phyloP scores from a whole-genome alignment of 2,329 filamentous ascomycete species.

The Talaromyces sp. region DNA sequence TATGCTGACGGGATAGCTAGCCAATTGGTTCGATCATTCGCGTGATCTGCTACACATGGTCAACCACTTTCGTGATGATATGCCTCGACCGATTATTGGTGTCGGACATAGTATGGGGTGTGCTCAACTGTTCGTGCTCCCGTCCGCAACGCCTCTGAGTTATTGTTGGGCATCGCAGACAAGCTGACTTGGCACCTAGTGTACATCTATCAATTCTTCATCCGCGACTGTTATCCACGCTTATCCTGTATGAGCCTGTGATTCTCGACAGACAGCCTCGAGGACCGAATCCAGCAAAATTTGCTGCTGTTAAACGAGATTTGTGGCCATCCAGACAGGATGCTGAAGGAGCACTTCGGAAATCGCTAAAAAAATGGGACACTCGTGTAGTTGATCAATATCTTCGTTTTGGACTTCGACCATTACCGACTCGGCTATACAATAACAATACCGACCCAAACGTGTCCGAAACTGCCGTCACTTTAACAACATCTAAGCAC shows the following conservation, averaged over 20 bases:
- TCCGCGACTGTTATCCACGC: background rate
- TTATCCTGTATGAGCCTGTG: conserved; percentile 1
- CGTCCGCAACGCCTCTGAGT: no score
- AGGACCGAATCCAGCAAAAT: background rate
- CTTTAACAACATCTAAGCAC: conserved; percentile 16
- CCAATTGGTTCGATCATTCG: conserved; percentile 71
- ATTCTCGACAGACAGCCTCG: background rate
- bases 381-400: conserved; percentile 14
- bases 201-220: conserved; percentile 4
- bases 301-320: background rate
- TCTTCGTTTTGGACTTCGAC: conserved; percentile 11
- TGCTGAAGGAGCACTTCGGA: conserved; percentile 8
- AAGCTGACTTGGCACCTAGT: background rate
- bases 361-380: conserved; percentile 15
- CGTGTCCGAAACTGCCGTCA: conserved; percentile 14
- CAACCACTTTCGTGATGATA: conserved; percentile 26
- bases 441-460: conserved; percentile 5
- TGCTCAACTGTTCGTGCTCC: conserved; percentile 48
- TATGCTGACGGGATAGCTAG: conserved; percentile 28
- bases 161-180: no score
- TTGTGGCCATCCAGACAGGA: background rate
- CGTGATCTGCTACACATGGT: conserved; percentile 64
- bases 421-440: conserved; percentile 17
- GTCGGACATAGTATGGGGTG: conserved; percentile 83
- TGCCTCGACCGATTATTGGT: conserved; percentile 60